Evolutionary conservation across 176 grass and related monocot genomes (phyloP), one percentile per base, ranked within the genome.

Genomic region (Hsuehochloa calcarea): DNA sequence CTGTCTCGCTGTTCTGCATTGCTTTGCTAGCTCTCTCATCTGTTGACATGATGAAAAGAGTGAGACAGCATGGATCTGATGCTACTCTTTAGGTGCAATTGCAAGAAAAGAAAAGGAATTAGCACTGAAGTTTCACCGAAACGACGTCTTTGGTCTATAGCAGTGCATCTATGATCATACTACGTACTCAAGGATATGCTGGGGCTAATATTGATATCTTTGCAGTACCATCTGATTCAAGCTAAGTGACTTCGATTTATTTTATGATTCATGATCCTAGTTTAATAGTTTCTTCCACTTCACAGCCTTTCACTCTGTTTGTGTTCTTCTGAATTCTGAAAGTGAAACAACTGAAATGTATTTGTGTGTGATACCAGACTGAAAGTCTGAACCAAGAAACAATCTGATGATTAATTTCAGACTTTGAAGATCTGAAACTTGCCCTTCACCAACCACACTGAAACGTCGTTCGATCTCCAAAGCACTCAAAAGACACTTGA

Each of bases 91-190:
- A 37, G 72, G 25, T 68, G 78, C 25, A 19, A 61, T 43, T 68
- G 29, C 29, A 58, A 58, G 9, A 46, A 69, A 62, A 77, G 27
- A 12, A 11, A 56, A 37, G 3, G 50, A 45, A 25, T 70, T 50
- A 75, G 38, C 49, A 17, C 23, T 51, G 1, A 56, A 56, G 47
- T 55, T 69, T 58, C 65, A 27, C 38, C 20, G 51, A 70, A 77
- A 82, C 85, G 50, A 82, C 85, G 38, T 82, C 78, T 87, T 75
- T 43, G 85, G 70, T 67, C 61, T 73, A 67, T 67, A 65, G 68
- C 65, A 74, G 12, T 74, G 61, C 15, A 23, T 22, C 19, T 20
- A 6, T n/a, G 31, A 34, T 61, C 66, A 8, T 10, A 26, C 6
- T 27, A 51, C 19, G 5, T 54, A 62, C 6, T 45, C 12, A 68